Evolutionary conservation across 352 stramenopile species (phyloP), one percentile per base, ranked within the genome.

Genomic region (Pythium diclinum): DNA sequence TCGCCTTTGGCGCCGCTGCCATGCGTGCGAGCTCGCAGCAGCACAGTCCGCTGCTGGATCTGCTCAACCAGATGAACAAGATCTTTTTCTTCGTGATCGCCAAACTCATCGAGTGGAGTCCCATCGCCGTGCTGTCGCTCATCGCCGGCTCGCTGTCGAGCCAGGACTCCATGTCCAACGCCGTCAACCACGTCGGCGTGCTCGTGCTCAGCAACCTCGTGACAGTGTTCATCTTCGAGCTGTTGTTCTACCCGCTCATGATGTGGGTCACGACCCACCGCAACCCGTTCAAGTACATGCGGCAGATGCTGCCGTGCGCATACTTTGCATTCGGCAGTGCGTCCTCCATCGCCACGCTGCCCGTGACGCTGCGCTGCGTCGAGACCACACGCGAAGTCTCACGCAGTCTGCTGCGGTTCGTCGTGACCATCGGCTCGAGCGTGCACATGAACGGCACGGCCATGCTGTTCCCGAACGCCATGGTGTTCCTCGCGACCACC

Each of bases 401-500:
- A 16, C 74, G 76, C 14, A 75, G 71, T 23, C 65, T 93, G 6
- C 46, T 80, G 38, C 74, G 82, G 40, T 93, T 93, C 55, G 78
- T 93, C 30, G 40, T 93, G 34, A 90, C 84, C 9, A 83, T 93
- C 55, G 84, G 84, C 13, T 80, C 72, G 32, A 88, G 76, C 3
- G 71, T 83, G 36, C 80, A 93, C 73, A 93, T 90, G 78, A 89
- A 93, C 61, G 84, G 84, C 67, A 82, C 76, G 32, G 83, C 82
- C 13, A 85, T 91, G 63, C 87, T 86, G 60, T 93, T 88, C 61
- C 81, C 81, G 0, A 83, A 72, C 21, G 79, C 82, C 9, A 59
- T 92, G 8, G 72, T 92, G 13, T 92, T 90, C 61, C 70, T 92
- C 23, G 79, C 81, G 11, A 74, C 77, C 25, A 89, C 84, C 33